Base-by-base conservation (phyloP, 148 eudicot species). In the Pouteria glomerata region DNA sequence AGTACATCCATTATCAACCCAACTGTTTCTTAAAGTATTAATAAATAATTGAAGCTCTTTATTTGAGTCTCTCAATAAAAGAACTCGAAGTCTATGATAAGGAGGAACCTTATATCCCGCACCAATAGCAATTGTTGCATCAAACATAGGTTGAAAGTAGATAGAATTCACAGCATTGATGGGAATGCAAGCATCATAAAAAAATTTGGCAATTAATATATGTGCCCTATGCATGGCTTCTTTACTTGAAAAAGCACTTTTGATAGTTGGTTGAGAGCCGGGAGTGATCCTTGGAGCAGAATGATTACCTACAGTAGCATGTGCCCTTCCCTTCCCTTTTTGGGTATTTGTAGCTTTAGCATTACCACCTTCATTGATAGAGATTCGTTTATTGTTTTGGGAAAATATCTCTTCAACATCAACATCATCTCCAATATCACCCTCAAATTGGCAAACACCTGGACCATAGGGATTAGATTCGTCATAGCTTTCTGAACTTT, bases 151-250 rank as follows among this genome's bases (percentile, higher is more conserved):
- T n/a, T n/a, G n/a, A n/a, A n/a, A n/a, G n/a, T n/a, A n/a, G 1
- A 41, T 15, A 1, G 35, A 66, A 19, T 44, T 41, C 6, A 44
- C 19, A 48, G 41, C 69, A 63, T 51, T 73, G 1, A 72, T 14
- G 0, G 69, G 77, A 55, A 74, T 63, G 27, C 77, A 74, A 53
- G 59, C 13, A 53, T 65, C 55, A 55, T 44, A 65, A 21, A 65
- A 16, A 26, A 61, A 65, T 29, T 12, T 48, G 53, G 33, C 63
- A n/a, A 63, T 3, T 1, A 57, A 0, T 62, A 73, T 51, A 65
- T 73, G 19, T 1, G 76, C 51, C 21, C 24, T 63, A 21, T 39
- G 24, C 37, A 53, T 1, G 31, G 67, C 26, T 63, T 63, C 67
- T n/a, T 63, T 63, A 35, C 44, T 63, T 35, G 67, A 2, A 24